A percentile compares a stretch with the other conserved stretches of the same genome.
phyloP scores from a whole-genome alignment of 495 filamentous ascomycete species.

The Trichodelitschia bisporula region DNA sequence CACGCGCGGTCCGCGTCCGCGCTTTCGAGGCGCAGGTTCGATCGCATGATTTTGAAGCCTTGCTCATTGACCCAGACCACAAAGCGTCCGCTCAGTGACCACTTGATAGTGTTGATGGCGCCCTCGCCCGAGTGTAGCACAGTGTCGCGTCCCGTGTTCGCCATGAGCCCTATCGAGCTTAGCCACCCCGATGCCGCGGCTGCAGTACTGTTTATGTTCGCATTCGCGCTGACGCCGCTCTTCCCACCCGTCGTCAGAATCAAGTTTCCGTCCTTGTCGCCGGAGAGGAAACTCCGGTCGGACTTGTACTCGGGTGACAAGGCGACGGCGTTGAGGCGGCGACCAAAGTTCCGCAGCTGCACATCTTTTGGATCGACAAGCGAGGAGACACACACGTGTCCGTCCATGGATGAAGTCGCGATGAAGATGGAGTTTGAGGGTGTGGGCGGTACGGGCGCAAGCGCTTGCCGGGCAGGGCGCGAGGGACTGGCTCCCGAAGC shows the following conservation, averaged over 20 bases:
- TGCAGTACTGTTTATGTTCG: conserved; percentile 55
- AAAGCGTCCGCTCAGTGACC: conserved; percentile 75
- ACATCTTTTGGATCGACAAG: conserved; percentile 62
- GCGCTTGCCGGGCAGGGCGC: no score
- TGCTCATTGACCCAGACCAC: conserved; percentile 90
- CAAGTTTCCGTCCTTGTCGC: conserved; percentile 69
- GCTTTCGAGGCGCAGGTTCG: conserved; percentile 55
- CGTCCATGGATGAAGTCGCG: conserved; percentile 82
- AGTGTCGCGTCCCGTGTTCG: conserved; percentile 59
- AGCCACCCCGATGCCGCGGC: conserved; percentile 83
- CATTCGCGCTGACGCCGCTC: conserved; percentile 48
- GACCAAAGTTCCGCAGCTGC: conserved; percentile 70
- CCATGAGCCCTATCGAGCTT: conserved; percentile 53
- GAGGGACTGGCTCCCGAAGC: no score
- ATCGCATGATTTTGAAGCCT: conserved; percentile 92
- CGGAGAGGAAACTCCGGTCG: conserved; percentile 70
- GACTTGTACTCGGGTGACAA: conserved; percentile 80
- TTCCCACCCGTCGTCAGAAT: conserved; percentile 70
- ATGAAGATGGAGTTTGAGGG: conserved; percentile 78
- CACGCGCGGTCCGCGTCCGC: conserved; percentile 61
- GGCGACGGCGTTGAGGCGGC: conserved; percentile 72
- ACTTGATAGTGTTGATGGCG: conserved; percentile 69
- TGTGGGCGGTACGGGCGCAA: conserved; percentile 38
- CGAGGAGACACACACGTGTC: conserved; percentile 74
- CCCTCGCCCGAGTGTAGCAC: conserved; percentile 85